These are phyloP conservation scores for Porphyrellus sp. DNA, from an alignment of 1,284 basidiomycete species.

Conservation along the genomic window DNA sequence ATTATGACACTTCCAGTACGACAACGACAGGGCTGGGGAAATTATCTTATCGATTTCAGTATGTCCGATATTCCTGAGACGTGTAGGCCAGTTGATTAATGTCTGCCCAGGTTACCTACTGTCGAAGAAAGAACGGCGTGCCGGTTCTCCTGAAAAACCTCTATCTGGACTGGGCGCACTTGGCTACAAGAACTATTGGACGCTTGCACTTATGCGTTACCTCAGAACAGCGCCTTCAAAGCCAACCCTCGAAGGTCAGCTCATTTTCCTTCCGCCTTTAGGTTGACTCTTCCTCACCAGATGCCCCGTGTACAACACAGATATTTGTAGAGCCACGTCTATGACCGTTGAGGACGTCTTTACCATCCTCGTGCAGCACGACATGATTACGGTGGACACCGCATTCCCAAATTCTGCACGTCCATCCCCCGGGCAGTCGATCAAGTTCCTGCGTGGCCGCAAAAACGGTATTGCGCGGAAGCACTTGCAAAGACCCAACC, in stretches of 20 bases:
- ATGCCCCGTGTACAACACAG: slow-evolving; percentile 42
- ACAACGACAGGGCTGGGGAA: slow-evolving; percentile 94
- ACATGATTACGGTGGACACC: slow-evolving; percentile 70
- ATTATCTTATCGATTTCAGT: slow-evolving; percentile 96
- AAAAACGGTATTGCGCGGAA: slow-evolving; percentile 62
- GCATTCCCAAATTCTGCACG: slow-evolving; percentile 48
- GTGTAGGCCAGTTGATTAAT: slow-evolving; percentile 1
- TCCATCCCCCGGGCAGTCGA: slow-evolving; percentile 71
- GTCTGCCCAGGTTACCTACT: slow-evolving; percentile 78
- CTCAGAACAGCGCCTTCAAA: slow-evolving; percentile 60
- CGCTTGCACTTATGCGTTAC: slow-evolving; percentile 83
- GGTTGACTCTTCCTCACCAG: slow-evolving; percentile 20
- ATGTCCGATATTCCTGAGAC: slow-evolving; percentile 39
- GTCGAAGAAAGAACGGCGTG: slow-evolving; percentile 88
- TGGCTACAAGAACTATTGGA: slow-evolving; percentile 97
- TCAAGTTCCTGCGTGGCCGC: slow-evolving; percentile 68
- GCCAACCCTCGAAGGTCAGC: slow-evolving; percentile 73
- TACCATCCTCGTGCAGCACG: slow-evolving; percentile 71
- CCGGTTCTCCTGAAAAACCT: slow-evolving; percentile 91
- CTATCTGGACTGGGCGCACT: slow-evolving; percentile 87
- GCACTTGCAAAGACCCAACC: slow-evolving; percentile 57
- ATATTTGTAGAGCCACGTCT: slow-evolving; percentile 83
- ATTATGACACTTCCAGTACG: slow-evolving; percentile 98
- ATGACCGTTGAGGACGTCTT: slow-evolving; percentile 92
- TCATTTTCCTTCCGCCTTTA: slow-evolving; percentile 7